Conservation (phyloP, 768 basidiomycete species). For the Suillus variegatus region DNA sequence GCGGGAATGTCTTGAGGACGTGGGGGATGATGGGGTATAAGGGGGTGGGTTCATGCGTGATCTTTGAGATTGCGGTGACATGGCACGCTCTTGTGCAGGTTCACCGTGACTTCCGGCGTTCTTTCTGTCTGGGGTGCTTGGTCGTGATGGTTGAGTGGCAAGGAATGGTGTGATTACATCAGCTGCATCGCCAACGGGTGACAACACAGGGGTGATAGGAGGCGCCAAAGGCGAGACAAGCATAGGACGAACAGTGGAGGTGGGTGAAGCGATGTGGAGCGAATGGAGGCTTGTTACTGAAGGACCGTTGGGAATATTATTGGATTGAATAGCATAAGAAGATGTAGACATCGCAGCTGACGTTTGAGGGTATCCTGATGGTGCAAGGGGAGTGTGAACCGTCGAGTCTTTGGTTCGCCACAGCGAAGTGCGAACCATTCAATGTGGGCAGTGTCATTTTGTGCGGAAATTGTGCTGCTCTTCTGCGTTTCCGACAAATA, state of each 20-base stretch:
- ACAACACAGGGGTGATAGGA: background rate
- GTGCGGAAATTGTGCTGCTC: background rate
- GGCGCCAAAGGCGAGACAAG: background rate
- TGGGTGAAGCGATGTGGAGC: slow-evolving; percentile 4
- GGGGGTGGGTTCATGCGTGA: slow-evolving; percentile 30
- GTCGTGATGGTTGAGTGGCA: slow-evolving; percentile 8
- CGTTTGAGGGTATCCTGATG: background rate
- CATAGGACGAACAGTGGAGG: slow-evolving; percentile 1
- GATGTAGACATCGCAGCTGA: slow-evolving; percentile 6
- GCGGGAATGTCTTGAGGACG: background rate
- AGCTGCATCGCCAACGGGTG: slow-evolving; percentile 17
- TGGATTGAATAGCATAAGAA: background rate
- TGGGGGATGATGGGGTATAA: slow-evolving; percentile 17
- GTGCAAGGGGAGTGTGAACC: slow-evolving; percentile 1
- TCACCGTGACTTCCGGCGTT: slow-evolving; percentile 10
- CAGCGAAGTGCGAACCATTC: slow-evolving; percentile 3
- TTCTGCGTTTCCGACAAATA: slow-evolving; percentile 16
- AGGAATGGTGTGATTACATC: slow-evolving; percentile 28
- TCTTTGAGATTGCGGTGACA: slow-evolving; percentile 12
- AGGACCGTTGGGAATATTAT: slow-evolving; percentile 8
- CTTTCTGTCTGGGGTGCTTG: slow-evolving; percentile 3
- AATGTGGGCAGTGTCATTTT: background rate
- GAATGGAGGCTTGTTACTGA: slow-evolving; percentile 16
- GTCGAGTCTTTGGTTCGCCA: background rate
- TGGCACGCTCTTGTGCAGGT: background rate